Base-by-base conservation (phyloP, 495 filamentous ascomycete species). In the Penicillium egyptiacum region DNA sequence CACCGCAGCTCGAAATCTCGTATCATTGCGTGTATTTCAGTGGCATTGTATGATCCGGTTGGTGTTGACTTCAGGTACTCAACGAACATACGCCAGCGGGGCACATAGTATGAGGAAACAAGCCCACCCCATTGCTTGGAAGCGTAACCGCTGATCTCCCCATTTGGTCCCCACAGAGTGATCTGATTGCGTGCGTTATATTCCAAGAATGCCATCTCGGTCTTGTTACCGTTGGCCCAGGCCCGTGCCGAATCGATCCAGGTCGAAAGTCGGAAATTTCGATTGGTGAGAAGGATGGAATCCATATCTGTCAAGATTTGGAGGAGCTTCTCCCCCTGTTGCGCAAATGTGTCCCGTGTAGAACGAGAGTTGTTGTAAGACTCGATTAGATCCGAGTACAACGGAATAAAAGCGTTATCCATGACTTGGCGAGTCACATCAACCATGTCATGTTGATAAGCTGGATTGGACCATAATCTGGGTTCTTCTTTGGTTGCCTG, bases 131-230 rank as follows among this genome's bases (percentile, higher is more conserved):
- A 83, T 37, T 63, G 61, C 56, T 81, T 81, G 0, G 71, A 75
- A 2, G 78, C 78, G 56, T 82, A 82, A 59, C 82, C 80, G 25
- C 57, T 68, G 25, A 82, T 79, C 59, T 83, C 62, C 11, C 79
- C 77, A 3, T 59, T 60, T 1, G 79, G 80, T 0, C 81, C 81
- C 79, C 79, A 83, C 4, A 81, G 68, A 14, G 80, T 82, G 51
- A 82, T 73, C 55, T 82, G 79, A 54, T 82, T 81, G 43, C 76
- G 72, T 8, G 80, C 80, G 39, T 82, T 68, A 57, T 80, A 81
- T 54, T 80, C 79, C 52, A 74, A 69, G 58, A 75, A 81, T 16
- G 71, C 60, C 45, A 68, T 66, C 4, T 58, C 51, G 2, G 61
- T 62, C 2, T 56, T 26, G 51, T 75, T 63, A 8, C 50, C 55